Evolutionary conservation across 352 stramenopile species (phyloP), one percentile per base, ranked within the genome.

Genomic region (Globisporangium heterothallicum): DNA sequence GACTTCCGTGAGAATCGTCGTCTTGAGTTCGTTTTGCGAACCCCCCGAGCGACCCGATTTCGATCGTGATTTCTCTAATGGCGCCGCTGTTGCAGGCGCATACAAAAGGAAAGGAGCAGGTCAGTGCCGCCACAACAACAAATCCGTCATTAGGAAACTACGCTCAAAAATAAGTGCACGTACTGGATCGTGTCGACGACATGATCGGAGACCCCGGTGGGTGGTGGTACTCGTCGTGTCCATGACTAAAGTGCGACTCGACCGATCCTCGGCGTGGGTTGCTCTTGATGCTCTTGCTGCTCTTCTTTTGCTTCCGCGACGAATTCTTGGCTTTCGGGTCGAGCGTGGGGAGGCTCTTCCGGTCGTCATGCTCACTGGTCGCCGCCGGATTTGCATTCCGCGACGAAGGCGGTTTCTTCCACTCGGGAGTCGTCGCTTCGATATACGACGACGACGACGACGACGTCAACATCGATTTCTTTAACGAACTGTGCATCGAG

Each of bases 1-100:
- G 4, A 89, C 75, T 43, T 89, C 78, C 0, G 78, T 89, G 19
- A 89, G 49, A 8, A 89, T 68, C 5, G 72, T 64, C 19, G 65
- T 70, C 61, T 67, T 84, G 44, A 36, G 60, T 48, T 69, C 68
- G 21, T 25, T 45, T 25, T 32, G 59, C 44, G 38, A 55, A 26
- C 1, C 59, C 68, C 18, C 70, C 54, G 27, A 53, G 26, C 3
- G 63, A 65, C 32, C 38, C 21, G 18, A 70, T 45, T 2, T 58
- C 42, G 25, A 46, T 29, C 55, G 62, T 12, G 48, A 54, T 36
- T 55, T 44, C 47, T 38, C 18, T 57, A 55, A 26, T 26, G 49
- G 44, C 42, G 51, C 43, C 47, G 18, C 10, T 58, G 26, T 10
- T 12, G 24, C 12, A 42, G 12, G 36, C 16, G 36, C 5, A 46